Evolutionary conservation across 1,284 basidiomycete species (phyloP).

Genomic region (Marasmius sp.): DNA sequence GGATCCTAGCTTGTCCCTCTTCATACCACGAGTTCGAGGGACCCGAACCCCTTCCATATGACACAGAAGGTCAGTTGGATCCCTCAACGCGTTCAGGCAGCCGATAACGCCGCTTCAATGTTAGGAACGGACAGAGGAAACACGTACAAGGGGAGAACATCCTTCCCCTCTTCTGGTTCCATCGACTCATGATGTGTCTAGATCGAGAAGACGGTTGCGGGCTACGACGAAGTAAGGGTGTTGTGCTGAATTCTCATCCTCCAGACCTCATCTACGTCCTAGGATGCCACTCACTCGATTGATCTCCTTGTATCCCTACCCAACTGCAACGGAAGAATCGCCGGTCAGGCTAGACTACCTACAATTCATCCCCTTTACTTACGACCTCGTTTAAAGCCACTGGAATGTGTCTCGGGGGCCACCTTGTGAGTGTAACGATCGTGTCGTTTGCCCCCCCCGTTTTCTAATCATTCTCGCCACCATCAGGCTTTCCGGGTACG

Average conservation of each 20-base stretch:
- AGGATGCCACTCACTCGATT: conserved; percentile 78
- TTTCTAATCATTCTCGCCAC: not conserved
- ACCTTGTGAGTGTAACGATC: conserved; percentile 52
- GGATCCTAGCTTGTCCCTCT: conserved; percentile 67
- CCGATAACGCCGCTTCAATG: not conserved
- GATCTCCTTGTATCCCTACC: conserved; percentile 71
- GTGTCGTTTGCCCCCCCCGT: not conserved
- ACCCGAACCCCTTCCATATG: conserved; percentile 84
- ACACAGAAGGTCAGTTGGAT: conserved; percentile 62
- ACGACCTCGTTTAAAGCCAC: conserved; percentile 51
- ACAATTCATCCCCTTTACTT: not conserved
- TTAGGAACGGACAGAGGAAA: conserved; percentile 83
- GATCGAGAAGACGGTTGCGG: conserved; percentile 83
- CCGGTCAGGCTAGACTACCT: conserved; percentile 45
- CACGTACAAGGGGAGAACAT: conserved; percentile 73
- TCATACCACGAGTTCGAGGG: conserved; percentile 90
- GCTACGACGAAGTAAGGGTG: conserved; percentile 75
- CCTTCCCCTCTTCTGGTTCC: not conserved
- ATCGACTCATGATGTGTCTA: conserved; percentile 27
- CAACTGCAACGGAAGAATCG: conserved; percentile 89
- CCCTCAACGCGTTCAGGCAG: not conserved
- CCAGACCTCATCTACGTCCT: conserved; percentile 2
- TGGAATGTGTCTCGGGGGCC: conserved; percentile 85
- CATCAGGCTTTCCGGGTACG: conserved; percentile 59
- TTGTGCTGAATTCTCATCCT: not conserved